Evolutionary conservation across 106 monocot genomes (phyloP).

Genomic region (Gastrodia elata): DNA sequence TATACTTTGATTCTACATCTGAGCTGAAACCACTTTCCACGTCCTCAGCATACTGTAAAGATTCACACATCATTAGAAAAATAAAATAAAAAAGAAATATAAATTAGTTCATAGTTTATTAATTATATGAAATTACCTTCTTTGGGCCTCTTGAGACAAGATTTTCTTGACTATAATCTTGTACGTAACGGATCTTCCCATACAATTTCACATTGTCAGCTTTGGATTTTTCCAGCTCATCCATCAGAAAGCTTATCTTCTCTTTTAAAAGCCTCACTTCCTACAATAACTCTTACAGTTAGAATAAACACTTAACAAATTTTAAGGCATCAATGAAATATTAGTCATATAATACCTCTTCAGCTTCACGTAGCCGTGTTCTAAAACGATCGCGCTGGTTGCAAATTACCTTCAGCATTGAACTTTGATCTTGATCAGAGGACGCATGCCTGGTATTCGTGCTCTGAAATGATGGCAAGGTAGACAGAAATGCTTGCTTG

Average conservation of each 20-base stretch:
- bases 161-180: constrained; percentile 92
- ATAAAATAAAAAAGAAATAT: constrained; percentile 7
- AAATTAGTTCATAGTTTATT: not conserved
- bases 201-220: constrained; percentile 97
- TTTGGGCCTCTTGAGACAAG: constrained; percentile 91
- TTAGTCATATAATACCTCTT: constrained; percentile 53
- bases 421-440: constrained; percentile 89
- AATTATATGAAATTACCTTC: constrained; percentile 37
- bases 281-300: constrained; percentile 20
- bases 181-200: constrained; percentile 95
- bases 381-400: constrained; percentile 93
- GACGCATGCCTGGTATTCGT: constrained; percentile 52
- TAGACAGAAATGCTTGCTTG: not conserved
- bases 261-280: constrained; percentile 86
- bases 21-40: constrained; percentile 89
- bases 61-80: constrained; percentile 4
- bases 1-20: constrained; percentile 96
- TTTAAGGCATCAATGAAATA: not conserved
- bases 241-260: constrained; percentile 55
- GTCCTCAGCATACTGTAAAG: constrained; percentile 79
- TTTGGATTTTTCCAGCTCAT: constrained; percentile 84
- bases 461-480: constrained; percentile 30
- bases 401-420: constrained; percentile 98
- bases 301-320: constrained; percentile 1
- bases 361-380: constrained; percentile 78